Percentiles rank a stretch among this genome's conserved stretches.
These are phyloP conservation scores for Pilasporangium apinafurcum DNA, from an alignment of 352 stramenopile genomes.

Conservation along the genomic window DNA sequence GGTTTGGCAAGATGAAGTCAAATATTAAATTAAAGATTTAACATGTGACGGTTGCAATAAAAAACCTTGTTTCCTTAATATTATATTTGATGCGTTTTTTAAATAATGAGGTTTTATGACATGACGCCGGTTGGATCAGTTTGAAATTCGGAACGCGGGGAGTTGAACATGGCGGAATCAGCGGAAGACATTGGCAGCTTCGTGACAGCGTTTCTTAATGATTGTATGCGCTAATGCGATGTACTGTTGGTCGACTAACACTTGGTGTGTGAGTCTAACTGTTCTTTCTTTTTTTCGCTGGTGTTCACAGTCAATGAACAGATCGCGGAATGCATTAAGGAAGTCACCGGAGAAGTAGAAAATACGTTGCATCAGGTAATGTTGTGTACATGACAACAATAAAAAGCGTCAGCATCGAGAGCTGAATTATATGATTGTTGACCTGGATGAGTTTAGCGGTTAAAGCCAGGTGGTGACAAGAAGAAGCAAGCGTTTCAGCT, in stretches of 20 bases:
- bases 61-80: too few relatives aligned
- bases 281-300: background rate
- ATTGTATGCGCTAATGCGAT: slow-evolving; percentile 26
- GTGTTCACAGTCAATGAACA: slow-evolving; percentile 27
- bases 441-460: too few relatives aligned
- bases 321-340: slow-evolving; percentile 37
- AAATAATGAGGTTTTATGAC: too few relatives aligned
- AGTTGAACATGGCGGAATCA: background rate
- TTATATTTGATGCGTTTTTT: too few relatives aligned
- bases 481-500: slow-evolving; percentile 56
- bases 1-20: background rate
- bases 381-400: too few relatives aligned
- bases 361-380: slow-evolving; percentile 65
- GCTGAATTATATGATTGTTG: too few relatives aligned
- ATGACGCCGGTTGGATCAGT: too few relatives aligned
- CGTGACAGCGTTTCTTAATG: slow-evolving; percentile 43
- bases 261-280: background rate
- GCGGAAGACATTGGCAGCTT: slow-evolving; percentile 18
- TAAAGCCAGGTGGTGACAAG: slow-evolving; percentile 28
- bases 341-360: slow-evolving; percentile 57
- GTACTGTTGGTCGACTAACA: too few relatives aligned
- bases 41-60: too few relatives aligned
- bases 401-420: too few relatives aligned
- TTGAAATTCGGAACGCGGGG: too few relatives aligned
- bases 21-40: too few relatives aligned